Evolutionary conservation across 2,329 filamentous ascomycete genomes (phyloP), one percentile per base, ranked within the genome.

Genomic region (Davidsoniella virescens): DNA sequence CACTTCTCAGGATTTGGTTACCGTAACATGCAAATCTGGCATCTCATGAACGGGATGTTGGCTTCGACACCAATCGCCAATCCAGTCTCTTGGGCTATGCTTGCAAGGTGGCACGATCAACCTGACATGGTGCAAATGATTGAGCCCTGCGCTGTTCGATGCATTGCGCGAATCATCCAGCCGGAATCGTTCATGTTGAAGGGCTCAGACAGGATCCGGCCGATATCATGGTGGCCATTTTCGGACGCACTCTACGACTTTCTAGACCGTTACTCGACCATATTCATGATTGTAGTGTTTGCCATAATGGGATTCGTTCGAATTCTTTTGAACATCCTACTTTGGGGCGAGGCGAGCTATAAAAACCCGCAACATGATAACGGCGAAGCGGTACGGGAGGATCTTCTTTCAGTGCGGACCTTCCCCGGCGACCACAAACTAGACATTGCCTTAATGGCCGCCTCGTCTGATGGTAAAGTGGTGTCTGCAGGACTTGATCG

Each of bases 81-180:
- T 1, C 23, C 29, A 5, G 40, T 44, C n/a, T 52, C 50, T 4
- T 52, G 44, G 50, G 44, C 45, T 14, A 33, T 36, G 18, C 37
- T 51, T 23, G 43, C 49, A 17, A 16, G 23, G 10, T 45, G 37
- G 49, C 18, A 46, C 26, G 33, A 51, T 12, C 46, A 37, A 8
- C 42, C 42, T 4, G 84, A 88, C 59, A 73, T 88, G 14, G 85
- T 88, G 60, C 72, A 76, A n/a, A 74, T 84, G 29, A 73, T 87
- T 57, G 87, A 85, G 55, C 84, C 84, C 5, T 68, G 72, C 50
- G 75, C 78, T 1, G 73, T 84, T 58, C 83, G 78, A 61, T 85
- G 87, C 60, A 69, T 85, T 16, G 83, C 84, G 18, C 73, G 75
- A 42, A 81, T 88, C 1, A 85, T 83, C 59, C 79, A 87, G 39